These are phyloP conservation scores for Colletotrichum chrysophilum DNA, from an alignment of 2,329 filamentous ascomycete genomes.

Conservation along the genomic window DNA sequence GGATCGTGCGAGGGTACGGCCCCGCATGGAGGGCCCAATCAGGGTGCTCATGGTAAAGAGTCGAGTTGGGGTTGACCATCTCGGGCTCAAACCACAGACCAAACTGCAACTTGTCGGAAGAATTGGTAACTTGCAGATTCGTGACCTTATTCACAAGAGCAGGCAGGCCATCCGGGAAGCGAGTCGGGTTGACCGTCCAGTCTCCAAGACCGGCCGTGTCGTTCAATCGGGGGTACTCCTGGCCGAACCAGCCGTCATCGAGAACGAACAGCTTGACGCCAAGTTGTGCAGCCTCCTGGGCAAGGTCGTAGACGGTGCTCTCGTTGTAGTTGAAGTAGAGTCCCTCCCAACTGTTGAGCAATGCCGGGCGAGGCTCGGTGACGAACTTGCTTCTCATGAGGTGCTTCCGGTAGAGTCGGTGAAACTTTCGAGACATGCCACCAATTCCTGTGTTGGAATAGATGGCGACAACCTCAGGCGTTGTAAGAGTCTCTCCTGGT, in stretches of 20 bases:
- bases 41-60: constrained; percentile 64
- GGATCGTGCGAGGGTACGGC: constrained; percentile 58
- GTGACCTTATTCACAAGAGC: constrained; percentile 58
- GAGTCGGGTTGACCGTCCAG: constrained; percentile 63
- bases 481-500: constrained; percentile 61
- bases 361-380: constrained; percentile 53
- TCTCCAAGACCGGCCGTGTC: constrained; percentile 67
- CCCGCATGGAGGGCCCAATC: constrained; percentile 68
- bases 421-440: constrained; percentile 66
- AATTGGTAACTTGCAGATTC: constrained; percentile 50
- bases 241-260: constrained; percentile 72
- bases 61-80: constrained; percentile 70
- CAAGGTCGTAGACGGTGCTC: constrained; percentile 58
- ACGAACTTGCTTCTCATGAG: constrained; percentile 63
- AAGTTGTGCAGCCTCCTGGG: constrained; percentile 60
- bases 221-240: constrained; percentile 62
- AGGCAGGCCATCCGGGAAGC: constrained; percentile 63
- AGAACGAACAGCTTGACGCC: constrained; percentile 69
- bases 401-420: constrained; percentile 66
- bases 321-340: constrained; percentile 64
- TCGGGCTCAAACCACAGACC: constrained; percentile 73
- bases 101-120: constrained; percentile 57
- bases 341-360: constrained; percentile 73
- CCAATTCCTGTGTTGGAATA: constrained; percentile 65
- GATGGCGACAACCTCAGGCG: constrained; percentile 67